Percentiles rank a stretch among this genome's conserved stretches.
phyloP scores from a whole-genome alignment of 495 filamentous ascomycete genomes.

The Aspergillus sclerotiicarbonarius region DNA sequence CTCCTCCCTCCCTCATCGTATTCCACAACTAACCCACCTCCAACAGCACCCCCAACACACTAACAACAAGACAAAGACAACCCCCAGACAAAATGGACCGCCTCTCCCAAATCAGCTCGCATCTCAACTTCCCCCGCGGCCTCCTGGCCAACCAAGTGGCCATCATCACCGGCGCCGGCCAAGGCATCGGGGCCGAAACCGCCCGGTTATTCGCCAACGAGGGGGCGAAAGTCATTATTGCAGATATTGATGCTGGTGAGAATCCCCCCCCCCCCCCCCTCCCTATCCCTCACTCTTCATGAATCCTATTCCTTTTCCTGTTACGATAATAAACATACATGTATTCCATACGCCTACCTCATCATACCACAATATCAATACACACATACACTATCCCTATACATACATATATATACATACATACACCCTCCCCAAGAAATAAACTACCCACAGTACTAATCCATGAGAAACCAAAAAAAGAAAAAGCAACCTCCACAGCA shows the following conservation, averaged over 20 bases:
- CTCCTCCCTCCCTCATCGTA: background rate
- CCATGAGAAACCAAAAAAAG: slow-evolving; percentile 21
- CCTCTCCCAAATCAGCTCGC: slow-evolving; percentile 65
- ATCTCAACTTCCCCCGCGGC: slow-evolving; percentile 77
- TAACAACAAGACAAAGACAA: slow-evolving; percentile 19
- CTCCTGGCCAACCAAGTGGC: slow-evolving; percentile 76
- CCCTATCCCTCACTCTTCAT: background rate
- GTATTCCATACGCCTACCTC: background rate
- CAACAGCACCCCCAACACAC: too few species aligned
- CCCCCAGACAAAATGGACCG: slow-evolving; percentile 29
- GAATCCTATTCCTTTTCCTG: too few species aligned
- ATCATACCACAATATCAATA: background rate
- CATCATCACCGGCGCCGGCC: slow-evolving; percentile 84
- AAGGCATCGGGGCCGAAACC: slow-evolving; percentile 84
- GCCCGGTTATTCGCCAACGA: slow-evolving; percentile 81
- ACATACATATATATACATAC: background rate
- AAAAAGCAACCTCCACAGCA: slow-evolving; percentile 62
- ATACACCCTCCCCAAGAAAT: background rate
- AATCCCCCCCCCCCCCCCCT: slow-evolving; percentile 1
- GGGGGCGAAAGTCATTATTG: slow-evolving; percentile 77
- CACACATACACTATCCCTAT: background rate
- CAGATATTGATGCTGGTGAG: slow-evolving; percentile 74
- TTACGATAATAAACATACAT: too few species aligned
- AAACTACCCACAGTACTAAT: background rate
- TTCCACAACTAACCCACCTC: background rate